phyloP scores from a whole-genome alignment of 2,329 filamentous ascomycete species.

The Truncatella angustata region DNA sequence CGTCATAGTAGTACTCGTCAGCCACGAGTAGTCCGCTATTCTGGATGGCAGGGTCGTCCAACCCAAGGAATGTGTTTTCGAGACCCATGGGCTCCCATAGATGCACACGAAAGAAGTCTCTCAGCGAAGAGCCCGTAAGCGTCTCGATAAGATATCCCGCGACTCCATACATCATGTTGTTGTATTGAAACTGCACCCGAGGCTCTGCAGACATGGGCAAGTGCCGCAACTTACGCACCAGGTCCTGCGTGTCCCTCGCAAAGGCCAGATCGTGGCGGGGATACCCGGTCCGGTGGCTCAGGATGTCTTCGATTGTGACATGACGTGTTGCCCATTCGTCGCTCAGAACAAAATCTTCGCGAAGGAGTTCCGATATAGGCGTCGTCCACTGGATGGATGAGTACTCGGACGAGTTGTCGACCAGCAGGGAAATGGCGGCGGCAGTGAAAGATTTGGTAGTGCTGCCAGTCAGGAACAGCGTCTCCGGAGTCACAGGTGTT shows the following conservation, averaged over 20 bases:
- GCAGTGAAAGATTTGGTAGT: constrained; percentile 56
- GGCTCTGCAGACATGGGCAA: constrained; percentile 34
- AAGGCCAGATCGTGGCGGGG: constrained; percentile 37
- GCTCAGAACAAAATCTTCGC: constrained; percentile 50
- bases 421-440: constrained; percentile 46
- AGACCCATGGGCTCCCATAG: constrained; percentile 48
- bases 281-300: constrained; percentile 52
- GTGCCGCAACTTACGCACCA: constrained; percentile 42
- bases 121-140: constrained; percentile 35
- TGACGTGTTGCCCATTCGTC: constrained; percentile 44
- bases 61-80: constrained; percentile 37
- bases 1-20: constrained; percentile 39
- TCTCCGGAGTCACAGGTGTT: constrained; percentile 40
- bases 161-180: constrained; percentile 50
- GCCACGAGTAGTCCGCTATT: constrained; percentile 32
- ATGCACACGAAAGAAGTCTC: constrained; percentile 35
- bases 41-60: constrained; percentile 20
- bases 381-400: constrained; percentile 45
- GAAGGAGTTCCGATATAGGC: constrained; percentile 43
- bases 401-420: constrained; percentile 41
- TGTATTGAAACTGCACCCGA: constrained; percentile 40
- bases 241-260: constrained; percentile 30
- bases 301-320: constrained; percentile 52
- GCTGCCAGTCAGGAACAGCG: constrained; percentile 54
- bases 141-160: constrained; percentile 47